Base-by-base conservation (phyloP, 352 stramenopile species). In the Phytophthora kernoviae region DNA sequence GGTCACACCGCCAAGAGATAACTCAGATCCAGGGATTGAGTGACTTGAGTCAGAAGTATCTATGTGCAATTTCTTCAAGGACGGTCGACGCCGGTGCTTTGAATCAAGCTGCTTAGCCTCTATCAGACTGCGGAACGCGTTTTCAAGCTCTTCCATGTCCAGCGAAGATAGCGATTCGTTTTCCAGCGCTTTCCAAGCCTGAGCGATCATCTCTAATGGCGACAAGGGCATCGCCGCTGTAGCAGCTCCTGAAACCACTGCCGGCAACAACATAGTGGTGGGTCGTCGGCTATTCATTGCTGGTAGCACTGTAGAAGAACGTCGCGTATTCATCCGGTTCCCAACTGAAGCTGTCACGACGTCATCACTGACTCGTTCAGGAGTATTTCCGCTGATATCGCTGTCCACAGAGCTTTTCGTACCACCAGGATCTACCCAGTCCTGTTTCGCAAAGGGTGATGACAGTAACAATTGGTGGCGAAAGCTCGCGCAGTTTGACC, bases 401-500 rank as follows among this genome's bases (percentile, higher is more conserved):
- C 37, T 17, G 4, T 2, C 42, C 9, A 34, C n/a, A 18, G 2
- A 41, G 12, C 53, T 24, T n/a, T 33, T 33, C 20, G 18, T 53
- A 21, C 22, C 17, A 20, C 26, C 39, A 17, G 52, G 37, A 9
- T 47, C 45, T 47, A 43, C 52, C 36, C 65, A 30, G 11, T 68
- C 58, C 4, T 53, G 62, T 20, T 40, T 60, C 2, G 58, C 58
- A 21, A 73, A 68, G 1, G 68, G 68, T 5, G 72, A 77, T 14
- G 61, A 58, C 22, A 76, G 17, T 30, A 75, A 44, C 53, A 82
- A 39, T 26, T 84, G 66, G 2, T 72, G 66, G 10, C 67, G 73
- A 36, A 83, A 89, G 32, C 67, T 83, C 73, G 44, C 76, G 75
- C 41, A 88, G 66, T 40, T 77, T 75, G 33, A 30, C 61, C 3